phyloP scores from a whole-genome alignment of 352 stramenopile genomes.

The Phytopythium aichiense region DNA sequence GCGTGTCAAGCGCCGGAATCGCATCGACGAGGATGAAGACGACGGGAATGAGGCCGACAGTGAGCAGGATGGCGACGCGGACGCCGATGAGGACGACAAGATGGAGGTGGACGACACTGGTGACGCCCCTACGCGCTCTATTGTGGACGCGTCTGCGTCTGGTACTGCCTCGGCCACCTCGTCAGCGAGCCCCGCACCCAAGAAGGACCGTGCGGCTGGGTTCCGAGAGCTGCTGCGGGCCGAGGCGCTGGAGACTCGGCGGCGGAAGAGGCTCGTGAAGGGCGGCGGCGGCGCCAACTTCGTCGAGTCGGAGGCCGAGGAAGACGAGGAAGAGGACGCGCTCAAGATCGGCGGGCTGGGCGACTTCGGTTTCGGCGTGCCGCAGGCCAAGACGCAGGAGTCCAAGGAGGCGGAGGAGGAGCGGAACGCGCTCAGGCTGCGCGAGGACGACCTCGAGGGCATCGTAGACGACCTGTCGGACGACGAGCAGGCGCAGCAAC shows the following conservation, averaged over 20 bases:
- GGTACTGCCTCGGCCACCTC: not conserved
- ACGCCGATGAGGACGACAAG: constrained; percentile 20
- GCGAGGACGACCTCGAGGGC: constrained; percentile 75
- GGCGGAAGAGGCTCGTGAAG: constrained; percentile 55
- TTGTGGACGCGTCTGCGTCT: not conserved
- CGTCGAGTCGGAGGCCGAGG: constrained; percentile 81
- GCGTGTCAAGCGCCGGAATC: constrained; percentile 31
- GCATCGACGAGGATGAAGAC: constrained; percentile 42
- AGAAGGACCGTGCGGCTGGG: constrained; percentile 63
- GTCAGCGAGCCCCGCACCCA: not conserved
- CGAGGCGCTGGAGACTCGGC: constrained; percentile 47
- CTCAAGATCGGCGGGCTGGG: constrained; percentile 78
- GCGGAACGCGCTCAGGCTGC: constrained; percentile 64
- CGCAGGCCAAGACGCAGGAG: constrained; percentile 58
- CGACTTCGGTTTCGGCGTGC: constrained; percentile 84
- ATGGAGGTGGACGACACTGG: constrained; percentile 14
- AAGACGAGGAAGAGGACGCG: constrained; percentile 82
- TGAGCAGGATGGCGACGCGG: constrained; percentile 36
- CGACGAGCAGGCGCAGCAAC: constrained; percentile 60
- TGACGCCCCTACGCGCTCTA: constrained; percentile 11
- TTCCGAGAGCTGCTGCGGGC: constrained; percentile 63
- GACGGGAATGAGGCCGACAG: constrained; percentile 62
- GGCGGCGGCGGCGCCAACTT: constrained; percentile 41
- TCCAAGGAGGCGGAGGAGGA: constrained; percentile 79
- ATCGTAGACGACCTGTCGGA: constrained; percentile 87